These are phyloP conservation scores for Mycena galopus DNA, from an alignment of 768 basidiomycete species.

Conservation along the genomic window DNA sequence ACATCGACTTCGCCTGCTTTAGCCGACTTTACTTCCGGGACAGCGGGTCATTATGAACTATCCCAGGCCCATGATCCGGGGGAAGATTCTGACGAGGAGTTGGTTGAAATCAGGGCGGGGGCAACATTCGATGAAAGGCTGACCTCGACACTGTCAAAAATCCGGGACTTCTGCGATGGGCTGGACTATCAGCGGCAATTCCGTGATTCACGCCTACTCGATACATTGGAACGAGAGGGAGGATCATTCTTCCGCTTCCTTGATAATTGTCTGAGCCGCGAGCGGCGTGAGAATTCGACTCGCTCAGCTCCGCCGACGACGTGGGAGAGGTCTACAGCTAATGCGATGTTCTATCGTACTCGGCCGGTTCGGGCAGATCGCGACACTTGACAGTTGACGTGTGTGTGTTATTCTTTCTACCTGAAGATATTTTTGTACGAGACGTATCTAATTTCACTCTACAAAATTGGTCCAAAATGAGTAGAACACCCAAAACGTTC, in stretches of 20 bases:
- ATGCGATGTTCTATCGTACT: conserved; percentile 20
- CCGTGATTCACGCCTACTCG: conserved; percentile 12
- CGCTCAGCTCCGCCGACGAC: not conserved
- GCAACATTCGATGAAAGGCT: conserved; percentile 17
- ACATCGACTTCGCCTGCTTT: not conserved
- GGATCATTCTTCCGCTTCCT: not conserved
- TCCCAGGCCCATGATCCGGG: not conserved
- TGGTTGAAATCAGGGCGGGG: not conserved
- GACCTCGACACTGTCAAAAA: too few species aligned
- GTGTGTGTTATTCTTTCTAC: too few species aligned
- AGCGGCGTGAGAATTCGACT: conserved; percentile 4
- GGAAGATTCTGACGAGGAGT: conserved; percentile 4
- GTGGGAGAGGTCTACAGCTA: conserved; percentile 15
- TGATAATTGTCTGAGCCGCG: conserved; percentile 3
- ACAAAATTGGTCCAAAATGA: too few species aligned
- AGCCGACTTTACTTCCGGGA: too few species aligned
- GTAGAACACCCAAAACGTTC: not conserved
- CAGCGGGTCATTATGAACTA: too few species aligned
- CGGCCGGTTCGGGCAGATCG: conserved; percentile 1
- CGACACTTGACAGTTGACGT: conserved; percentile 3
- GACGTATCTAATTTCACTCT: too few species aligned
- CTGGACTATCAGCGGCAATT: conserved; percentile 24
- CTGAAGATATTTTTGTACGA: too few species aligned
- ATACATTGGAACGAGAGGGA: conserved; percentile 1
- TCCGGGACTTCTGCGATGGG: conserved; percentile 20